phyloP scores from a whole-genome alignment of 208 protist species.

The Wallacemonas sp. region DNA sequence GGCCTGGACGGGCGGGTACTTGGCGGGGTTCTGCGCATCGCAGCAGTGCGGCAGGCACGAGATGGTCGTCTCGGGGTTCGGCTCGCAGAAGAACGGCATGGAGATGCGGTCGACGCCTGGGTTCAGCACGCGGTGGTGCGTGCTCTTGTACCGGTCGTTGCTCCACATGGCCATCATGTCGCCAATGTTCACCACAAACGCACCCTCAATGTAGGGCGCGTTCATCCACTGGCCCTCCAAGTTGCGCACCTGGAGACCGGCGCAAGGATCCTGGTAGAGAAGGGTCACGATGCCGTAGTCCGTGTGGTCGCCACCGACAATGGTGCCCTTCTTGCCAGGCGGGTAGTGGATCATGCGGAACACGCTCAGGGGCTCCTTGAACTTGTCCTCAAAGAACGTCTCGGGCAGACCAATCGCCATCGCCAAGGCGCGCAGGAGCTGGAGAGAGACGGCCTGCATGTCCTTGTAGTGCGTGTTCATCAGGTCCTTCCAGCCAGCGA shows the following conservation, averaged over 20 bases:
- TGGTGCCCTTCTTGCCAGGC: constrained; percentile 9
- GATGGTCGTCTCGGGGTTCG: constrained; percentile 35
- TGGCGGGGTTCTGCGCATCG: constrained; percentile 26
- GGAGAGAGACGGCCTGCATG: constrained; percentile 50
- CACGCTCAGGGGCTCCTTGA: constrained; percentile 63
- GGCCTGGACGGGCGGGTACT: constrained; percentile 28
- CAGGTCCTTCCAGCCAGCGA: constrained; percentile 53
- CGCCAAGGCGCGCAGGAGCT: constrained; percentile 61
- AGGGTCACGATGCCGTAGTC: constrained; percentile 55
- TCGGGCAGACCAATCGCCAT: constrained; percentile 54
- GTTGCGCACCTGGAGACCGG: constrained; percentile 35
- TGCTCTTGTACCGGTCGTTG: constrained; percentile 38
- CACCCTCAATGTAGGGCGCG: constrained; percentile 27
- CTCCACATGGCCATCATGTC: constrained; percentile 66
- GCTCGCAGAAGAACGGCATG: constrained; percentile 60
- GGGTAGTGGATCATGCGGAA: constrained; percentile 83
- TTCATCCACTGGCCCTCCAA: constrained; percentile 37
- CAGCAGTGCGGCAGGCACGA: constrained; percentile 32
- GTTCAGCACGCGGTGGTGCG: constrained; percentile 42
- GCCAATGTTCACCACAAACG: constrained; percentile 59
- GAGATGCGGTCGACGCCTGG: constrained; percentile 37
- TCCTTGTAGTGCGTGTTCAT: constrained; percentile 66
- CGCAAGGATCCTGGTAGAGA: constrained; percentile 37
- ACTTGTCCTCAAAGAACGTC: constrained; percentile 62
- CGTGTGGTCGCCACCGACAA: constrained; percentile 38